Evolutionary conservation across 225 moss, liverwort and hornwort genomes (phyloP), one percentile per base, ranked within the genome.

Genomic region (Polytrichum formosum): DNA sequence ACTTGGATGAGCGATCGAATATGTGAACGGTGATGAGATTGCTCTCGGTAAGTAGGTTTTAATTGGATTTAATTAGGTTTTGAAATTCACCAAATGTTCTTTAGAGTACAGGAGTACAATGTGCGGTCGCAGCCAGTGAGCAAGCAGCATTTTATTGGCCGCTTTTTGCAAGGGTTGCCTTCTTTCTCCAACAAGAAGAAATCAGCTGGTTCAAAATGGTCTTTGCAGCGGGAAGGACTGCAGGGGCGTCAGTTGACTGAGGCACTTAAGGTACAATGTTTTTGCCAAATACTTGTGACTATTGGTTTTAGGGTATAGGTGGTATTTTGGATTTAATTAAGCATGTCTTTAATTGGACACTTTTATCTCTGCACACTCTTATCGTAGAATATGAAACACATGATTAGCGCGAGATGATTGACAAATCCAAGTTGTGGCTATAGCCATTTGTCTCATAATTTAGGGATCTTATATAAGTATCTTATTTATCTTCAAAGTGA

Each of bases 91-190:
- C 19, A 46, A 46, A 13, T 46, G 46, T 46, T 46, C 3, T 46
- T 46, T 46, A 46, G 16, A 46, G 66, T 78, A 68, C 94, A 98
- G 98, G 98, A 94, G 78, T 94, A 85, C 74, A 92, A 85, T 82
- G 92, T 98, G 53, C 91, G 90, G 64, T 80, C 91, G 28, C 92
- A 91, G 65, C 75, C 82, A 18, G 81, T 82, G 65, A 91, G 81
- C 82, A 94, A 94, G 82, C 92, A 92, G 78, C 90, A 83, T 73
- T 92, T 98, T 37, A 92, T 94, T 28, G 98, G 98, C 8, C 88
- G 98, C 68, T 98, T 98, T 76, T 85, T 95, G 78, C 98, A 98
- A 79, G 98, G 98, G 60, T 70, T 92, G 66, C 98, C 98, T 5
- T 69, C 77, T 29, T 98, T 95, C 67, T 83, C 90, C 7, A 46